Conservation (phyloP, 495 filamentous ascomycete species). For the Neurospora discreta region DNA sequence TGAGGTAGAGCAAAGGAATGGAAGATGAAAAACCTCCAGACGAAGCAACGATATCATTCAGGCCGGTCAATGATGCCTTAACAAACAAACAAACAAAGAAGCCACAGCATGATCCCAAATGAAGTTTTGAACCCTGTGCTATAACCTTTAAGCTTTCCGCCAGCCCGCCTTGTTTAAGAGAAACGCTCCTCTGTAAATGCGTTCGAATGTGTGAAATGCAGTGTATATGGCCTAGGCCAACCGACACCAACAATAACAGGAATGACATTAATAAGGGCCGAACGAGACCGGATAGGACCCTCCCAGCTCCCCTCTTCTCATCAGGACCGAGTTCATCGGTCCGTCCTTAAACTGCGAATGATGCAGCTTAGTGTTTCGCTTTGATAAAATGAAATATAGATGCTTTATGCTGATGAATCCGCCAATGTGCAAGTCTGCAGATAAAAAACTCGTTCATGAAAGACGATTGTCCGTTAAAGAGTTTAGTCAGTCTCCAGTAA, state of each 20-base stretch:
- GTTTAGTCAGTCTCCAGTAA: background rate
- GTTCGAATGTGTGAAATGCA: conserved; percentile 10
- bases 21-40: background rate
- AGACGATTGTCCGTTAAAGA: background rate
- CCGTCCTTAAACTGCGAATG: background rate
- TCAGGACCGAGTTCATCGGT: background rate
- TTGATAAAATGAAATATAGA: background rate
- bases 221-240: background rate
- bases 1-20: background rate
- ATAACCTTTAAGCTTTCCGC: conserved; percentile 1
- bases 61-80: conserved; percentile 5
- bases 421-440: background rate
- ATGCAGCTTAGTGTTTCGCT: background rate
- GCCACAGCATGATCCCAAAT: background rate
- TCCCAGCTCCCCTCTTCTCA: background rate
- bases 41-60: conserved; percentile 9
- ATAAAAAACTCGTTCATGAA: background rate
- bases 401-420: background rate
- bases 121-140: background rate
- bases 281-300: background rate
- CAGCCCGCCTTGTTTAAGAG: conserved; percentile 1
- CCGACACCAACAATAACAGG: background rate
- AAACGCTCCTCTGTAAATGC: conserved; percentile 14
- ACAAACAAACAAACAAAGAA: background rate
- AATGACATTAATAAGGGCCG: background rate